Evolutionary conservation across 179 eudicot genomes (phyloP), one percentile per base, ranked within the genome.

Genomic region (Carnegiea gigantea): DNA sequence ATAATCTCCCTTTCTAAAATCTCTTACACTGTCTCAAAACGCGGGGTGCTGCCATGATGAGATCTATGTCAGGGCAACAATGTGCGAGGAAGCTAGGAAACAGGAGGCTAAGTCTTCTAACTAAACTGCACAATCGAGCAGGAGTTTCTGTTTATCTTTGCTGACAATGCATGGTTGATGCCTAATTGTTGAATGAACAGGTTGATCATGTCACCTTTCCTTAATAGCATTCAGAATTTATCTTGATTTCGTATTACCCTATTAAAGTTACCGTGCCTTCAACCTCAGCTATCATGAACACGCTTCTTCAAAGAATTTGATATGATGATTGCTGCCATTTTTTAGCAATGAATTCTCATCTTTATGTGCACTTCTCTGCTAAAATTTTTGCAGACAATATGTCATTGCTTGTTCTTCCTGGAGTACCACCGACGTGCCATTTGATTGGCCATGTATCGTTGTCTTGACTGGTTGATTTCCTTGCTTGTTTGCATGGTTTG

Each of bases 21-120:
- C 30, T 46, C 54, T 82, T 65, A 53, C 53, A 53, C 48, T 84
- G 78, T 13, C 8, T 40, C 44, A 40, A 48, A 13, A 0, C 2
- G 53, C 91, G 92, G 96, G 98, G 80, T 91, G 92, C 85, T 92
- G 91, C 88, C 91, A 92, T 64, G 93, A 91, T 70, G 94, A 92
- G 86, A 79, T 93, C 81, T 91, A 92, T 81, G 94, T 92, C 62
- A 89, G 83, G 85, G 83, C 94, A 59, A 78, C 86, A 53, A 84
- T 75, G 79, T 86, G 88, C 48, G 88, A 86, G 85, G 94, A 88
- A 75, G 91, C 92, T 80, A 78, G 82, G 73, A 89, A 87, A 76
- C 88, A 87, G 67, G 86, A 86, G 67, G 87, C 84, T 21, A 80
- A 81, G 54, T 81, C 81, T 80, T 44, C 82, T 2, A 11, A 48